Percentiles rank a stretch among this genome's conserved stretches.
phyloP scores from a whole-genome alignment of 805 yeast species.

The Saccharomycopsis guyanensis region DNA sequence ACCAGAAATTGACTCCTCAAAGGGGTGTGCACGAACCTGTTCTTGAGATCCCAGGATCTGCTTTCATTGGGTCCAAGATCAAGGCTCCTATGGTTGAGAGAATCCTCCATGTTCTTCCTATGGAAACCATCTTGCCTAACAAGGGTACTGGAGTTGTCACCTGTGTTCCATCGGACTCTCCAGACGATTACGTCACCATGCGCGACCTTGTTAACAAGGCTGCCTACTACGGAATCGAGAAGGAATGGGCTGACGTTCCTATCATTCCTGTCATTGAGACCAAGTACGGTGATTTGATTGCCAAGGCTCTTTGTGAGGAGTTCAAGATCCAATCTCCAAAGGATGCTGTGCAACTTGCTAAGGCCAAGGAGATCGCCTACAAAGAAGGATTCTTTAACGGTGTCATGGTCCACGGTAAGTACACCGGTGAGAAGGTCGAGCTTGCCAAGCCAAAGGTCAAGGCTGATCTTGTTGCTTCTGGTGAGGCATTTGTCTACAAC shows the following conservation, averaged over 20 bases:
- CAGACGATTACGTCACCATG: slow-evolving; percentile 89
- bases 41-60: slow-evolving; percentile 56
- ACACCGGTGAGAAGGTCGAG: slow-evolving; percentile 85
- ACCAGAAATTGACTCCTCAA: slow-evolving; percentile 83
- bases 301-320: slow-evolving; percentile 75
- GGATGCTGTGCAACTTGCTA: slow-evolving; percentile 76
- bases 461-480: slow-evolving; percentile 67
- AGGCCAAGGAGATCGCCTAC: slow-evolving; percentile 91
- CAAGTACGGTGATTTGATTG: slow-evolving; percentile 82
- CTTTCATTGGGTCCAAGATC: slow-evolving; percentile 79
- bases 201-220: slow-evolving; percentile 82
- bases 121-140: slow-evolving; percentile 91
- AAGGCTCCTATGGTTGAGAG: slow-evolving; percentile 69
- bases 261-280: slow-evolving; percentile 70
- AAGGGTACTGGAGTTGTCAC: slow-evolving; percentile 99
- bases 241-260: slow-evolving; percentile 78
- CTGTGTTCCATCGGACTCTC: slow-evolving; percentile 98
- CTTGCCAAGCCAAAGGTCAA: slow-evolving; percentile 82
- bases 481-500: slow-evolving; percentile 80
- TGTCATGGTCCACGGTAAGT: slow-evolving; percentile 68
- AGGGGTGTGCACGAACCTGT: slow-evolving; percentile 71
- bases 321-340: slow-evolving; percentile 92
- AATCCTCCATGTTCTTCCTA: slow-evolving; percentile 80
- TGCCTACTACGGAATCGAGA: slow-evolving; percentile 77
- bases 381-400: slow-evolving; percentile 96